Conservation (phyloP, 73 alveolate species). For the Paramecium octaurelia region DNA sequence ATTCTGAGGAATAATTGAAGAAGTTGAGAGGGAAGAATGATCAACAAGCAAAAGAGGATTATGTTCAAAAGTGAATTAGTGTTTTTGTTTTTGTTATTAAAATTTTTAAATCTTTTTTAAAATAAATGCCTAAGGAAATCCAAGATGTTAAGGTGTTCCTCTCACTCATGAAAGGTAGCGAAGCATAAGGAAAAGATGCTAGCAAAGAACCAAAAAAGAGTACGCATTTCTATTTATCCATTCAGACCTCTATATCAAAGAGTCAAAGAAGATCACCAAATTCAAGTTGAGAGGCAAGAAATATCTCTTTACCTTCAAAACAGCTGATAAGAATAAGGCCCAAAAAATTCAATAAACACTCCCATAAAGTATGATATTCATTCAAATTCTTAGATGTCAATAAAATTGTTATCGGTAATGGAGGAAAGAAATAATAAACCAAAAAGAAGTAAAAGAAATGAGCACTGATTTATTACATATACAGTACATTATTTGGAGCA, state of each 20-base stretch:
- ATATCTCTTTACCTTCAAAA: slow-evolving; percentile 60
- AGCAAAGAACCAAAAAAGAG: slow-evolving; percentile 34
- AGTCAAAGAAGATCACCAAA: slow-evolving; percentile 59
- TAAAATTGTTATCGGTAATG: neutral
- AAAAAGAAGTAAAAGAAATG: slow-evolving; percentile 48
- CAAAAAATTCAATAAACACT: slow-evolving; percentile 49
- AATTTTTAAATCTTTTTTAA: slow-evolving; percentile 40
- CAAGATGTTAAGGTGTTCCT: slow-evolving; percentile 31
- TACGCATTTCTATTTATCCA: neutral
- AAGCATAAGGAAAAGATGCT: slow-evolving; percentile 45
- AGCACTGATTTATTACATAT: slow-evolving; percentile 10
- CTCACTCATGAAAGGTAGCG: slow-evolving; percentile 21
- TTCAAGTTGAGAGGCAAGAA: slow-evolving; percentile 60
- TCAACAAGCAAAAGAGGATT: slow-evolving; percentile 14
- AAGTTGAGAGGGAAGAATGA: slow-evolving; percentile 58
- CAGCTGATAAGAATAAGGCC: slow-evolving; percentile 61
- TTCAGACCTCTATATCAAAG: slow-evolving; percentile 42
- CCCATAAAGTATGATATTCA: slow-evolving; percentile 50
- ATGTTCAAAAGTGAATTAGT: neutral
- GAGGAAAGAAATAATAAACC: slow-evolving; percentile 18
- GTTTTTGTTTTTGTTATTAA: slow-evolving; percentile 13
- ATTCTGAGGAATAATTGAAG: slow-evolving; percentile 54
- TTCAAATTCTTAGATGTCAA: neutral
- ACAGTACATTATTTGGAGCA: slow-evolving; percentile 27
- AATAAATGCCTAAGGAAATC: slow-evolving; percentile 43